Evolutionary conservation across 371 early-diverging fungal genomes (phyloP).

Genomic region (Mucor saturninus): DNA sequence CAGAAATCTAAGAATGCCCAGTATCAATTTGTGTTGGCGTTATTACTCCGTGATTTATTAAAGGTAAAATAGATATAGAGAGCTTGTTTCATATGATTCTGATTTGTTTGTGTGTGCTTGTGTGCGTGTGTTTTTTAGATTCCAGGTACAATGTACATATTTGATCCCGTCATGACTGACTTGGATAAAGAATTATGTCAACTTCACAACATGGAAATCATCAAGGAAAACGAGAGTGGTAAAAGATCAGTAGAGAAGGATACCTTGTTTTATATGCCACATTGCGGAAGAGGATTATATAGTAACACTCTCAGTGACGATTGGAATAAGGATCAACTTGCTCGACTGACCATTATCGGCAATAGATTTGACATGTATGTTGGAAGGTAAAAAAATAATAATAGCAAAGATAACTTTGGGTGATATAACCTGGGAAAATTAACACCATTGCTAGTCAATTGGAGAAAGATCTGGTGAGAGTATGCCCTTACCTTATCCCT

Average conservation of each 20-base stretch:
- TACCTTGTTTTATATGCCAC: slow-evolving; percentile 76
- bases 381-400: slow-evolving; percentile 45
- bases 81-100: not conserved
- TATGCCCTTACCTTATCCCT: slow-evolving; percentile 61
- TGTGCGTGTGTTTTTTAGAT: slow-evolving; percentile 27
- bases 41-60: slow-evolving; percentile 53
- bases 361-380: slow-evolving; percentile 67
- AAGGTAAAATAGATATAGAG: slow-evolving; percentile 33
- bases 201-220: slow-evolving; percentile 39
- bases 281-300: slow-evolving; percentile 70
- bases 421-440: not conserved
- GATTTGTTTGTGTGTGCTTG: not conserved
- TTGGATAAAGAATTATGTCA: slow-evolving; percentile 55
- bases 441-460: slow-evolving; percentile 41
- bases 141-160: slow-evolving; percentile 58
- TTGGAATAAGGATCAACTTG: slow-evolving; percentile 46
- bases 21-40: slow-evolving; percentile 60
- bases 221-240: slow-evolving; percentile 54
- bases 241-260: slow-evolving; percentile 27
- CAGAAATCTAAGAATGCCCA: slow-evolving; percentile 61
- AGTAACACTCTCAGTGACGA: slow-evolving; percentile 66
- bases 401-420: too few species aligned
- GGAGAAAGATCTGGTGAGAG: slow-evolving; percentile 49
- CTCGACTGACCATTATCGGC: slow-evolving; percentile 51
- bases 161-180: slow-evolving; percentile 67